Base-by-base conservation (phyloP, 2,329 filamentous ascomycete species). In the Drechmeria coniospora region DNA sequence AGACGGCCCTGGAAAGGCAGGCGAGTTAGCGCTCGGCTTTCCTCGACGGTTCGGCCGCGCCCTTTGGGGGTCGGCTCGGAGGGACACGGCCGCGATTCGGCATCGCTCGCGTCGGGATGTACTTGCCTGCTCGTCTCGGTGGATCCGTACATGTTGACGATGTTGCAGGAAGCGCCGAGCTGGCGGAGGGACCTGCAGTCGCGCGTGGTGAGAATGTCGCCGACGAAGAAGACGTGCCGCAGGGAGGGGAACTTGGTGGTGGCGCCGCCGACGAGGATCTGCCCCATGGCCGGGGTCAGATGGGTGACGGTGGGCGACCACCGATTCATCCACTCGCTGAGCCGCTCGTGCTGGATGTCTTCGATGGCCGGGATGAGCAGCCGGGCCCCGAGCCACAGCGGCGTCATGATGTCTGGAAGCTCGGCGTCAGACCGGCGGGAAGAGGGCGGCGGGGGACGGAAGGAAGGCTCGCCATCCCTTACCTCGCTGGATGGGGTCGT, bases 221-320 rank as follows among this genome's bases (percentile, higher is more conserved):
- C 90, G 1, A 95, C 87, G 36, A 87, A 95, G 61, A 95, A 87
- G 12, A 76, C 83, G 32, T 73, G 64, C 32, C 77, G 65, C n/a
- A 95, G 61, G 9, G 67, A 63, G 1, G 82, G 78, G 44, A 94
- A 92, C 38, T 79, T 54, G 0, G 81, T 74, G 3, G 60, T 75
- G 15, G 83, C 79, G 39, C 80, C 82, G 23, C 84, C 86, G n/a
- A 87, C 76, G 2, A 95, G 59, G 35, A 95, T 90, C 42, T 94
- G 82, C 30, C 86, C 86, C 86, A 95, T 94, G 32, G 90, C 90
- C 8, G 90, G 90, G 1, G 90, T 98, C 21, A 95, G 57, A 53
- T 95, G 90, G 9, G 79, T 83, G 13, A 84, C 79, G 11, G 76
- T 92, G 3, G 79, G 72, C 30, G 66, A 57, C 45, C 79, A 69